Evolutionary conservation across 2,329 filamentous ascomycete genomes (phyloP), one percentile per base, ranked within the genome.

Genomic region (Eurotiales sp.): DNA sequence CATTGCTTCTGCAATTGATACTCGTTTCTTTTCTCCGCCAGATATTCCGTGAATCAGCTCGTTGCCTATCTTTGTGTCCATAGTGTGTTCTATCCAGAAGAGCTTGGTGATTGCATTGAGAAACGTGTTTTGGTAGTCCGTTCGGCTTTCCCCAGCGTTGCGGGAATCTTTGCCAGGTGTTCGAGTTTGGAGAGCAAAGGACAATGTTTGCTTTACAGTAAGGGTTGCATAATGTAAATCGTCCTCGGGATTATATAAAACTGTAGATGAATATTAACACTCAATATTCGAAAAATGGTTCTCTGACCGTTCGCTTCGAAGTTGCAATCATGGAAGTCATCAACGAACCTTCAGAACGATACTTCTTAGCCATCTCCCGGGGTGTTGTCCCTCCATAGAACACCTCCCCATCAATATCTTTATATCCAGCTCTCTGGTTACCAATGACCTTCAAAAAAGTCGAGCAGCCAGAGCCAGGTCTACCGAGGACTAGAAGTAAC

Each of bases 371-470:
- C 75, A 81, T 79, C 12, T 69, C 71, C 7, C 72, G 62, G 0
- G 79, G 72, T 57, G 77, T 70, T 0, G 79, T 80, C 8, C 79
- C 78, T n/a, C 80, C 80, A 58, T 85, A 79, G 8, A 63, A 67
- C 21, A 77, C 73, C 42, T 74, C 72, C 0, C 85, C 85, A 1
- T 77, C 68, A 3, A 88, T 76, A 2, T 72, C 75, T 53, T 79
- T 75, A 58, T 80, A 88, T 1, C 84, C 84, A 4, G 69, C 70
- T 47, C 85, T 69, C 55, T 83, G 79, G 58, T 89, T 90, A 30
- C 84, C 80, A 12, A 95, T 81, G 0, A 87, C 88, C 75, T 95
- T 95, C 53, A 95, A 74, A 57, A 95, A 85, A 1, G 90, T 95
- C 14, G 87, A 90, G 68, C 90, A 95, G 40, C 72, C 52, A 2